A percentile compares a stretch with the other conserved stretches of the same genome.
Conservation (phyloP, 495 filamentous ascomycete species). For the Aspergillus nanangensis region DNA sequence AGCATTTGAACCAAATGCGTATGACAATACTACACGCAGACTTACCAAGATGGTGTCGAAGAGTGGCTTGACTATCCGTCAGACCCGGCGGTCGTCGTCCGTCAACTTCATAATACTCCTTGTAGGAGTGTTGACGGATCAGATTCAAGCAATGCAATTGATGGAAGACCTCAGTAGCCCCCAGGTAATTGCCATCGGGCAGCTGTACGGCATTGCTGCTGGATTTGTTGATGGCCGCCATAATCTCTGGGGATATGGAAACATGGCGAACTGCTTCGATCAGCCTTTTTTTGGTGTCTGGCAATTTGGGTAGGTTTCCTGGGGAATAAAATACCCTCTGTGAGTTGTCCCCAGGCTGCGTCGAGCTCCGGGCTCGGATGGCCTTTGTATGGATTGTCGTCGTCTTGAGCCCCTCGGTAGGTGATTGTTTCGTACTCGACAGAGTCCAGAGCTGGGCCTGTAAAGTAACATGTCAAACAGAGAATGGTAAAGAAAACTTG, state of each 20-base stretch:
- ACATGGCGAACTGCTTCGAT: background rate
- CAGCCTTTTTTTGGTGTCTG: background rate
- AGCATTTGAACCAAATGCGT: too few relatives aligned
- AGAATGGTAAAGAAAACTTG: too few relatives aligned
- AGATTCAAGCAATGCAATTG: conserved; percentile 39
- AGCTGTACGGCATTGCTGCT: conserved; percentile 2
- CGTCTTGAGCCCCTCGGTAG: background rate
- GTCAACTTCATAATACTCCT: background rate
- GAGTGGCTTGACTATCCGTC: background rate
- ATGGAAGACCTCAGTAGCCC: conserved; percentile 45
- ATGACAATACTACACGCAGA: too few relatives aligned
- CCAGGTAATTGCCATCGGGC: conserved; percentile 11
- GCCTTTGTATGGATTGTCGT: background rate
- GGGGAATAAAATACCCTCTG: too few relatives aligned
- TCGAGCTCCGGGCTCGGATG: background rate
- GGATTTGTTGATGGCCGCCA: conserved; percentile 14
- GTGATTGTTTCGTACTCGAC: background rate
- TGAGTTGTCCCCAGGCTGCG: background rate
- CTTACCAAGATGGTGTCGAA: background rate
- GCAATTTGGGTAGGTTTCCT: too few relatives aligned
- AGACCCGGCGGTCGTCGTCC: background rate
- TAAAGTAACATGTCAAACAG: too few relatives aligned
- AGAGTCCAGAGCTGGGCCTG: background rate
- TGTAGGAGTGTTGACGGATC: background rate
- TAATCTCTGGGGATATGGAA: background rate